phyloP scores from a whole-genome alignment of 1,284 basidiomycete genomes.

The Pholiota adiposa region DNA sequence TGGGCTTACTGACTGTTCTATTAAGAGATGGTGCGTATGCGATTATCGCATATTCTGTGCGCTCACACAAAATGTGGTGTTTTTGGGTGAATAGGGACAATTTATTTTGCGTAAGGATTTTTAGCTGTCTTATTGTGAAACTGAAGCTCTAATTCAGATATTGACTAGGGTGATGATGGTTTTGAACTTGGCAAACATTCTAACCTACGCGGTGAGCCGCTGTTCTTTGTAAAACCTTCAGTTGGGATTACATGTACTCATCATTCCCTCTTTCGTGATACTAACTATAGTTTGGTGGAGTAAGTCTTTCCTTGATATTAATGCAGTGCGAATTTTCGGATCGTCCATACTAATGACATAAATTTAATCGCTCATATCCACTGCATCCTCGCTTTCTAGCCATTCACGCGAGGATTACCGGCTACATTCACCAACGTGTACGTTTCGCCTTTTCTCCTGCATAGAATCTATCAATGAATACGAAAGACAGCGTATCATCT shows the following conservation, averaged over 20 bases:
- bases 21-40: constrained; percentile 34
- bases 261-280: too few species aligned
- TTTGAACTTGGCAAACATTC: constrained; percentile 38
- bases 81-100: constrained; percentile 30
- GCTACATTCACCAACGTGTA: constrained; percentile 43
- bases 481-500: constrained; percentile 39
- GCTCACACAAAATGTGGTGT: too few species aligned
- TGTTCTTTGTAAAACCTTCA: too few species aligned
- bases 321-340: neutral
- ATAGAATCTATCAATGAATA: too few species aligned
- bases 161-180: constrained; percentile 36
- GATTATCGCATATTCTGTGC: too few species aligned
- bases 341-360: too few species aligned
- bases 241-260: too few species aligned
- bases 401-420: constrained; percentile 33
- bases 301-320: constrained; percentile 20
- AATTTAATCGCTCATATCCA: too few species aligned
- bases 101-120: constrained; percentile 39
- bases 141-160: too few species aligned
- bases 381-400: constrained; percentile 22
- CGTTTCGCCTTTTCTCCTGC: constrained; percentile 7
- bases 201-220: constrained; percentile 34
- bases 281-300: constrained; percentile 27
- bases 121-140: too few species aligned
- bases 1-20: constrained; percentile 34